Conservation (phyloP, 352 stramenopile species). For the Globisporangium abappressorium region DNA sequence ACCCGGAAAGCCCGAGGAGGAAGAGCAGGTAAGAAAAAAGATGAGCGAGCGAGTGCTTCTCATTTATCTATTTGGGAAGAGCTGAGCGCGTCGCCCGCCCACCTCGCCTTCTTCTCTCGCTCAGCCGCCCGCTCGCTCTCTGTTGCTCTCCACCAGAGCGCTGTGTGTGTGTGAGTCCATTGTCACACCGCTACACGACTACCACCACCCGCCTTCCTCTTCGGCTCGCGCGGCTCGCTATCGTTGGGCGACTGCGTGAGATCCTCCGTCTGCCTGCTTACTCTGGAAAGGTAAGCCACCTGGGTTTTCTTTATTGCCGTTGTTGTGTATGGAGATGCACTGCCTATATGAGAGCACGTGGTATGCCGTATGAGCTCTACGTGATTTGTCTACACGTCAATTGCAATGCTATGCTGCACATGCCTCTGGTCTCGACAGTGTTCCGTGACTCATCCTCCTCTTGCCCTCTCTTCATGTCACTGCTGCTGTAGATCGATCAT, state of each 20-base stretch:
- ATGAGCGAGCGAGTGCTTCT: background rate
- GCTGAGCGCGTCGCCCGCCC: background rate
- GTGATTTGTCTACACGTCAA: background rate
- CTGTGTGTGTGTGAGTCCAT: background rate
- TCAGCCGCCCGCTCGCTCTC: background rate
- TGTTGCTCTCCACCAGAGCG: background rate
- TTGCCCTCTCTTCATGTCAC: background rate
- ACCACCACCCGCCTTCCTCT: background rate
- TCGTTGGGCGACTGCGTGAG: background rate
- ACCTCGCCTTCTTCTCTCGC: background rate
- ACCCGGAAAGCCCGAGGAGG: background rate
- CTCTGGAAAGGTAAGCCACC: background rate
- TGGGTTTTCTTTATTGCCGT: background rate
- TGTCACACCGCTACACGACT: background rate
- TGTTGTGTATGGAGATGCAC: background rate
- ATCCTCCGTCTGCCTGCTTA: background rate
- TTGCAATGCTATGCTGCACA: background rate
- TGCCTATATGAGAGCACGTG: too few species aligned
- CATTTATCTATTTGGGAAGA: slow-evolving; percentile 13
- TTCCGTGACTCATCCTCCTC: background rate
- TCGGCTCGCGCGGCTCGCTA: background rate
- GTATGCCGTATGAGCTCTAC: background rate
- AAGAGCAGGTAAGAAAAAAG: background rate
- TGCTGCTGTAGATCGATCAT: background rate
- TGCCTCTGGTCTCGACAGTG: background rate